A percentile compares a stretch with the other conserved stretches of the same genome.
Conservation (phyloP, 495 filamentous ascomycete genomes). For the Aspergillus baeticus region DNA sequence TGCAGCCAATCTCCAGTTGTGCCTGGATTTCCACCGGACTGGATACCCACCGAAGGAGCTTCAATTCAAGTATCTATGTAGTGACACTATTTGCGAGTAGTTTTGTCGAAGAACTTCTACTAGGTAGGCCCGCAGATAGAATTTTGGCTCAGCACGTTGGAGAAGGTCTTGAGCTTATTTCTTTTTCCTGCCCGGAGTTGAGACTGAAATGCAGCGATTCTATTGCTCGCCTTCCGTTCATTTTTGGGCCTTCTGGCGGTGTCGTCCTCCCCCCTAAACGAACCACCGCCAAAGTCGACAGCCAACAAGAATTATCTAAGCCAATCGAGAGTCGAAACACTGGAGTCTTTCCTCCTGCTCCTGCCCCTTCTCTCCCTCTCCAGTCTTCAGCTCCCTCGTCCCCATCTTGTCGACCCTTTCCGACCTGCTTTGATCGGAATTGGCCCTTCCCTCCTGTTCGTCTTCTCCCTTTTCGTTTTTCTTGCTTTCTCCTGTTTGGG, state of each 20-base stretch:
- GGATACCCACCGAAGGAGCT: background rate
- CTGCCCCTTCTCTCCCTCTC: constrained; percentile 6
- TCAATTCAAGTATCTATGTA: no score
- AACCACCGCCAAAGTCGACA: constrained; percentile 10
- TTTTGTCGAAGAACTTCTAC: no score
- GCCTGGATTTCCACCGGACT: background rate
- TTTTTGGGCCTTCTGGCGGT: constrained; percentile 6
- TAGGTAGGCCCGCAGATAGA: background rate
- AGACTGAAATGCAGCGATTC: constrained; percentile 8
- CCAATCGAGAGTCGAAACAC: constrained; percentile 24
- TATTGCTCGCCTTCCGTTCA: background rate
- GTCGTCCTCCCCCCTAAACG: constrained; percentile 6
- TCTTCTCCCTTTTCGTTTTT: constrained; percentile 16
- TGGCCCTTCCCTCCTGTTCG: background rate
- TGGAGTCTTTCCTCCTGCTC: constrained; percentile 16
- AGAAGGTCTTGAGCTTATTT: background rate
- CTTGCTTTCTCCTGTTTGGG: constrained; percentile 14
- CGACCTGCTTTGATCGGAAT: background rate
- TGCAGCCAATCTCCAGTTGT: background rate
- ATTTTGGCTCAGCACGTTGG: background rate
- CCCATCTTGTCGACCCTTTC: constrained; percentile 1
- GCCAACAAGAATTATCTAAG: constrained; percentile 27
- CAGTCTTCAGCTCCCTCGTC: constrained; percentile 5
- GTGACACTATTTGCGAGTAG: no score
- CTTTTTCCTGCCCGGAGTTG: background rate